These are phyloP conservation scores for Russula ochroleuca DNA, from an alignment of 768 basidiomycete genomes.

Conservation along the genomic window DNA sequence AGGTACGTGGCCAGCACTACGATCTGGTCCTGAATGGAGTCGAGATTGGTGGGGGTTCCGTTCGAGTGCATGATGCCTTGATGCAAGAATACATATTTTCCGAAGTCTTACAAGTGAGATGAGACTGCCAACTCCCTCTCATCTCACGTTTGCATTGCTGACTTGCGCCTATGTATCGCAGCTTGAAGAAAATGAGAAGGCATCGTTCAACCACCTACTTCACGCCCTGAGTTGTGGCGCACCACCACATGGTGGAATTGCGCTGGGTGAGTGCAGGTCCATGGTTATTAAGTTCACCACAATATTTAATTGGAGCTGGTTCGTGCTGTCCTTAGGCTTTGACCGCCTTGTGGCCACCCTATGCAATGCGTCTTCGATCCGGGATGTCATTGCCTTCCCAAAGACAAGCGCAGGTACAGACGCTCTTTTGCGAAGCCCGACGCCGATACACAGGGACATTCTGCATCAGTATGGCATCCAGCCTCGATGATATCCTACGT, in stretches of 20 bases:
- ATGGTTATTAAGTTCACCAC: background rate
- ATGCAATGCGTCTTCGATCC: slow-evolving; percentile 80
- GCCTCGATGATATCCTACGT: slow-evolving; percentile 27
- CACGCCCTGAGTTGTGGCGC: slow-evolving; percentile 87
- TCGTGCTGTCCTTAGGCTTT: slow-evolving; percentile 53
- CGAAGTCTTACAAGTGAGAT: slow-evolving; percentile 65
- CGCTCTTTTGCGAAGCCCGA: slow-evolving; percentile 85
- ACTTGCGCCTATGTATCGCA: slow-evolving; percentile 33
- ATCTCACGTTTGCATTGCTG: background rate
- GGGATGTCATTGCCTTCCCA: slow-evolving; percentile 96
- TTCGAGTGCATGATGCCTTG: slow-evolving; percentile 81
- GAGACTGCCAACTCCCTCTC: background rate
- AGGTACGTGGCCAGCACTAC: slow-evolving; percentile 95
- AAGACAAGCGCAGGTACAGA: slow-evolving; percentile 84
- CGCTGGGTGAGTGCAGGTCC: slow-evolving; percentile 57
- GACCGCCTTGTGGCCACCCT: slow-evolving; percentile 91
- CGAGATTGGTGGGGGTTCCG: slow-evolving; percentile 92
- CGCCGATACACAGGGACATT: slow-evolving; percentile 47
- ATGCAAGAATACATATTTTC: slow-evolving; percentile 84
- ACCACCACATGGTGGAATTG: slow-evolving; percentile 93
- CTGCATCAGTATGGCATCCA: slow-evolving; percentile 64
- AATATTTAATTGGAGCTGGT: background rate
- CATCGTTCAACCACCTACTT: slow-evolving; percentile 77
- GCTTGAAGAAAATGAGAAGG: slow-evolving; percentile 69
- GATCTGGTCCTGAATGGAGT: slow-evolving; percentile 92